These are phyloP conservation scores for Neocucurbitaria cava DNA, from an alignment of 2,329 filamentous ascomycete genomes.

Conservation along the genomic window DNA sequence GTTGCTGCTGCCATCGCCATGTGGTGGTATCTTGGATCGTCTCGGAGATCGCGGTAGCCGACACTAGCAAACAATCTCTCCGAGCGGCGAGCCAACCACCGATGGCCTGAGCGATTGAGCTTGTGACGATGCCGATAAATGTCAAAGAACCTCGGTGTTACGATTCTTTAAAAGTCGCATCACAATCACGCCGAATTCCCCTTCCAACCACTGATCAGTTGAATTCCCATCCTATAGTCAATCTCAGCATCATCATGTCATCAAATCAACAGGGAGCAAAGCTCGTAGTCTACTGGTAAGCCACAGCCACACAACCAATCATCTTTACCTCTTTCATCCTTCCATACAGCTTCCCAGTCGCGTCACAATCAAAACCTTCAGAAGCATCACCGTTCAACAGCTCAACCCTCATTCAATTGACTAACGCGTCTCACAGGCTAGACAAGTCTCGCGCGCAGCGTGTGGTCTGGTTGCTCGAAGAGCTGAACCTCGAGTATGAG, in stretches of 20 bases:
- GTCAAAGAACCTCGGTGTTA: conserved; percentile 11
- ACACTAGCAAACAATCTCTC: conserved; percentile 4
- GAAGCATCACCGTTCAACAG: conserved; percentile 2
- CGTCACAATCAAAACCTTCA: background rate
- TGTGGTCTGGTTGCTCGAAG: conserved; percentile 85
- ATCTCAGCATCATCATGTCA: conserved; percentile 11
- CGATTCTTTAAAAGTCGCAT: background rate
- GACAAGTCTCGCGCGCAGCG: conserved; percentile 82
- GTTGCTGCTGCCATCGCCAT: background rate
- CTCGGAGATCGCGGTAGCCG: conserved; percentile 6
- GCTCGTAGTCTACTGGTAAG: conserved; percentile 48
- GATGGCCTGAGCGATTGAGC: conserved; percentile 10
- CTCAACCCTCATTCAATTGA: background rate
- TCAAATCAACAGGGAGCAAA: conserved; percentile 42
- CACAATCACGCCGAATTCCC: background rate
- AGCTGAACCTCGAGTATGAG: conserved; percentile 79
- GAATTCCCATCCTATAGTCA: background rate
- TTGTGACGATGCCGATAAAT: conserved; percentile 5
- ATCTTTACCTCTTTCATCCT: background rate
- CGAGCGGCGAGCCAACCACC: conserved; percentile 6
- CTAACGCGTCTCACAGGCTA: conserved; percentile 66
- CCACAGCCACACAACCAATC: conserved; percentile 11
- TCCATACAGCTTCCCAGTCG: background rate
- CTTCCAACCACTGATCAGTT: too few species aligned
- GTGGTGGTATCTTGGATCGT: background rate